These are phyloP conservation scores for Beauveria brongniartii DNA, from an alignment of 2,329 filamentous ascomycete species.

Conservation along the genomic window DNA sequence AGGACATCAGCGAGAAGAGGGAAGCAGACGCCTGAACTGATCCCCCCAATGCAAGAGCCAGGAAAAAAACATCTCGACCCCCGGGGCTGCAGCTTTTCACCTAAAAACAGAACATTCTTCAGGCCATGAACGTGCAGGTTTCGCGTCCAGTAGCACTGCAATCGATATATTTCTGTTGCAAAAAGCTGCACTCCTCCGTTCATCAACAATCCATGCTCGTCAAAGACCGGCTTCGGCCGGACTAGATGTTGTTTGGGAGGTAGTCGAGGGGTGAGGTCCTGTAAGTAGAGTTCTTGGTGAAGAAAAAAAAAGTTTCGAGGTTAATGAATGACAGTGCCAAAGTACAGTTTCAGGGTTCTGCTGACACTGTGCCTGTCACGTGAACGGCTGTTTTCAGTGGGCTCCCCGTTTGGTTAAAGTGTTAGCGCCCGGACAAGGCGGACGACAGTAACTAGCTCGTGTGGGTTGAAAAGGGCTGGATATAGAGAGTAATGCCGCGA, in stretches of 20 bases:
- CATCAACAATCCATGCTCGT: not conserved
- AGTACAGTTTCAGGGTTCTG: not conserved
- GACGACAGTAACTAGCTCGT: not conserved
- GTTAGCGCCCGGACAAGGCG: not conserved
- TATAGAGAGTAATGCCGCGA: not conserved
- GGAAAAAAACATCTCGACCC: not conserved
- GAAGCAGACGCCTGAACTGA: not conserved
- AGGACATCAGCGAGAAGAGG: not conserved
- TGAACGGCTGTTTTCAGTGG: not conserved
- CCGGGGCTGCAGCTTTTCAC: not conserved
- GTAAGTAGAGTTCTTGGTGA: not conserved
- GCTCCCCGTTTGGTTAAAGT: not conserved
- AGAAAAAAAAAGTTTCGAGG: conserved; percentile 12
- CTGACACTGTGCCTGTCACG: conserved; percentile 3
- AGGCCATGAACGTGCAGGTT: not conserved
- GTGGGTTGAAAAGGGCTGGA: not conserved
- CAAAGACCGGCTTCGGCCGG: not conserved
- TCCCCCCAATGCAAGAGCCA: not conserved
- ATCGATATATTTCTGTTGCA: not conserved
- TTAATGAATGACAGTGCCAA: conserved; percentile 12
- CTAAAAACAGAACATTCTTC: not conserved
- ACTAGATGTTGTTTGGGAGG: not conserved
- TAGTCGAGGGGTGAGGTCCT: conserved; percentile 1
- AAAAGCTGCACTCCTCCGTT: not conserved
- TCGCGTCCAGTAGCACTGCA: not conserved